Percentiles rank a stretch among this genome's conserved stretches.
These are phyloP conservation scores for Pythium guiyangense DNA, from an alignment of 352 stramenopile species.

Conservation along the genomic window DNA sequence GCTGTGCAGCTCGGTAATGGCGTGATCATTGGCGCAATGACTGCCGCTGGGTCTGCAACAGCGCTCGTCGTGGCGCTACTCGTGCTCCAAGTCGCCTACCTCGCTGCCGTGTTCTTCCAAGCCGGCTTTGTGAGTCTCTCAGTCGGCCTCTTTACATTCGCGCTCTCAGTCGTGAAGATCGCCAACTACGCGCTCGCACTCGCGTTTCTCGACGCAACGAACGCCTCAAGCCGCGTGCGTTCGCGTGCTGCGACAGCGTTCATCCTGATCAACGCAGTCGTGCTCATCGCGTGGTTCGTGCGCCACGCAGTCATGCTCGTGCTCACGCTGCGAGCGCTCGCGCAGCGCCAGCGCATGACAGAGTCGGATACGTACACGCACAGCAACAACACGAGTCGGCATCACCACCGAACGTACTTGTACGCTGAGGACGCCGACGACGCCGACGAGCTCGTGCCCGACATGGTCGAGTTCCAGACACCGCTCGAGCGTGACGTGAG, in stretches of 20 bases:
- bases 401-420: background rate
- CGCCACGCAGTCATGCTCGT: constrained; percentile 52
- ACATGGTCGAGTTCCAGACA: constrained; percentile 17
- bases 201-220: constrained; percentile 43
- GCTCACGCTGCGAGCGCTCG: constrained; percentile 4
- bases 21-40: constrained; percentile 49
- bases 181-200: constrained; percentile 55
- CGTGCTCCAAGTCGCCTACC: constrained; percentile 41
- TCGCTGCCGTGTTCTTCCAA: constrained; percentile 39
- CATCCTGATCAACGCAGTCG: constrained; percentile 61
- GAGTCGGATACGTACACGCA: background rate
- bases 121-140: constrained; percentile 32
- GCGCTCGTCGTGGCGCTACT: constrained; percentile 47
- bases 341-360: background rate
- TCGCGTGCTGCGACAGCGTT: constrained; percentile 41
- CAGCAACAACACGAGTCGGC: background rate
- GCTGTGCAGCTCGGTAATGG: constrained; percentile 49
- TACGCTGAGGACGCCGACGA: constrained; percentile 1
- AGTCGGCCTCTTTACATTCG: constrained; percentile 44
- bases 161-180: constrained; percentile 44
- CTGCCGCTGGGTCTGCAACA: constrained; percentile 18
- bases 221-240: constrained; percentile 30
- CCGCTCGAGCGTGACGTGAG: constrained; percentile 2
- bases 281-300: constrained; percentile 56
- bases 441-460: constrained; percentile 5